phyloP scores from a whole-genome alignment of 768 basidiomycete genomes.

The Tylopilus plumbeoviolaceoides region DNA sequence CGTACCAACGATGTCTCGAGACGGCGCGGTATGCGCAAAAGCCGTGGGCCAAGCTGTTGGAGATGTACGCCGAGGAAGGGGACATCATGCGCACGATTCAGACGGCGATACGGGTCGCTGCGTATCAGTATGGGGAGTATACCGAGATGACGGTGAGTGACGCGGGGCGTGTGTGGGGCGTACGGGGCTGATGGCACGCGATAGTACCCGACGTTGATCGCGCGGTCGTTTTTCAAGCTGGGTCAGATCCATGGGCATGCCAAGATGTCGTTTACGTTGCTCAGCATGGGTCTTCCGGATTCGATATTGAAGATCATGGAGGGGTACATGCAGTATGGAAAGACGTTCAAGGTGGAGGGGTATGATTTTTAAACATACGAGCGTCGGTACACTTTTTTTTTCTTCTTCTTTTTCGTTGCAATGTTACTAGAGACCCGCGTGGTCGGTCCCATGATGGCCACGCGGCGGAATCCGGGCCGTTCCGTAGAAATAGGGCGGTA shows the following conservation, averaged over 20 bases:
- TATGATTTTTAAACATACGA: slow-evolving; percentile 54
- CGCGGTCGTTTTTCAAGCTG: slow-evolving; percentile 88
- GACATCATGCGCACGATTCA: slow-evolving; percentile 89
- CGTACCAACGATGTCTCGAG: slow-evolving; percentile 92
- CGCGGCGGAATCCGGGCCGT: slow-evolving; percentile 13
- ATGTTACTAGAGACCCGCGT: background rate
- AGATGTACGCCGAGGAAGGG: slow-evolving; percentile 95
- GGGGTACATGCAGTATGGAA: slow-evolving; percentile 84
- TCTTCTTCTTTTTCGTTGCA: background rate
- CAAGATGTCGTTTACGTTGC: slow-evolving; percentile 88
- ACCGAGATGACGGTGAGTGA: slow-evolving; percentile 78
- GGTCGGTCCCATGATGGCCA: background rate
- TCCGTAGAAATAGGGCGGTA: slow-evolving; percentile 5
- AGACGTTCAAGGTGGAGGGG: slow-evolving; percentile 83
- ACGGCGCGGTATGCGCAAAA: slow-evolving; percentile 81
- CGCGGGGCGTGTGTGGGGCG: background rate
- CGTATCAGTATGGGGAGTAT: slow-evolving; percentile 89
- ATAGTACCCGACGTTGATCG: slow-evolving; percentile 84
- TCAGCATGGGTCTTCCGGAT: slow-evolving; percentile 93
- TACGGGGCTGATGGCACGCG: background rate
- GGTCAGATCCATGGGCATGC: slow-evolving; percentile 90
- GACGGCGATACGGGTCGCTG: slow-evolving; percentile 87
- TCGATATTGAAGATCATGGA: slow-evolving; percentile 91
- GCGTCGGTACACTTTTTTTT: too few relatives aligned
- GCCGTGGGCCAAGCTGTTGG: slow-evolving; percentile 91